These are phyloP conservation scores for Sugiyamaella novakii DNA, from an alignment of 1,139 yeast species.

Conservation along the genomic window DNA sequence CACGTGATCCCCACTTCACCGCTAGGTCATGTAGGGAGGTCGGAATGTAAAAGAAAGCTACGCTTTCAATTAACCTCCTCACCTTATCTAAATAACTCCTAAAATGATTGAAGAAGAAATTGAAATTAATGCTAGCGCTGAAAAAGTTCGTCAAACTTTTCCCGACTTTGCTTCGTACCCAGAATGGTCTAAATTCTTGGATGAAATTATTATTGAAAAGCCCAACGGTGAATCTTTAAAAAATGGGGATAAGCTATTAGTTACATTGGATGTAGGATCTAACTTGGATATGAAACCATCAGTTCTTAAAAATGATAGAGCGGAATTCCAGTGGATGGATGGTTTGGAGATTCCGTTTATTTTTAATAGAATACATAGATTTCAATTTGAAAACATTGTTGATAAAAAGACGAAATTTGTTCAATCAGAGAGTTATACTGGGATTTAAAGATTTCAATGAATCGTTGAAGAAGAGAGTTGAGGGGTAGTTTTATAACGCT, in stretches of 20 bases:
- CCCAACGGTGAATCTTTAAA: neutral
- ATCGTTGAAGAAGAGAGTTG: slow-evolving; percentile 16
- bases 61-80: no score
- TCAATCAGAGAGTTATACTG: slow-evolving; percentile 17
- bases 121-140: slow-evolving; percentile 20
- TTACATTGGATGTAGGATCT: slow-evolving; percentile 14
- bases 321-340: slow-evolving; percentile 19
- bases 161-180: slow-evolving; percentile 16
- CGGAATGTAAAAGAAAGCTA: no score
- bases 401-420: slow-evolving; percentile 15
- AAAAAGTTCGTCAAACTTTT: slow-evolving; percentile 19
- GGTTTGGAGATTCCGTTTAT: slow-evolving; percentile 8
- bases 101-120: slow-evolving; percentile 13
- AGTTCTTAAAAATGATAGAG: slow-evolving; percentile 11
- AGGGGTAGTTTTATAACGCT: no score
- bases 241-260: slow-evolving; percentile 9
- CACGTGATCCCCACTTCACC: no score
- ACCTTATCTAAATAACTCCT: no score
- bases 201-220: slow-evolving; percentile 1
- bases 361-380: slow-evolving; percentile 20
- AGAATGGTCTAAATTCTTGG: slow-evolving; percentile 19
- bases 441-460: slow-evolving; percentile 16
- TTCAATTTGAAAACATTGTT: slow-evolving; percentile 13
- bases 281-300: slow-evolving; percentile 14
- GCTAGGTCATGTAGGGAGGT: no score